Conservation (phyloP, 352 stramenopile genomes). For the Globisporangium nagaii region DNA sequence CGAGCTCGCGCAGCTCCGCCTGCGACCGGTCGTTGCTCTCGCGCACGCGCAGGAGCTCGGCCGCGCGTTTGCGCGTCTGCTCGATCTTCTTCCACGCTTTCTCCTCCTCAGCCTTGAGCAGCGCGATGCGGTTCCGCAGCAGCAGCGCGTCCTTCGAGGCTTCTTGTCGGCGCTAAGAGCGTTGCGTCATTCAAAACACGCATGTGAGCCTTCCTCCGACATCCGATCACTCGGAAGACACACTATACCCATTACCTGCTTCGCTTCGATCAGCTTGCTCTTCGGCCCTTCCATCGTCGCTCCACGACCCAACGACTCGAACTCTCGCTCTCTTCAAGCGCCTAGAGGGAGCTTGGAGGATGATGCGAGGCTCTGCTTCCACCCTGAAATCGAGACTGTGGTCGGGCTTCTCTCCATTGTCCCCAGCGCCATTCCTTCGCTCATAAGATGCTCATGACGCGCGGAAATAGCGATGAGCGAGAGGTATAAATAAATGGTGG, state of each 20-base stretch:
- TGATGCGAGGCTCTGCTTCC: not conserved
- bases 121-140: slow-evolving; percentile 72
- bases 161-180: slow-evolving; percentile 57
- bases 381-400: not conserved
- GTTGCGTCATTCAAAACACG: too few relatives aligned
- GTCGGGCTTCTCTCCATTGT: not conserved
- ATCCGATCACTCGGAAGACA: too few relatives aligned
- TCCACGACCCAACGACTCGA: not conserved
- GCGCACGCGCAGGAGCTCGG: slow-evolving; percentile 63
- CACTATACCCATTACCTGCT: too few relatives aligned
- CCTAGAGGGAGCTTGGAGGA: not conserved
- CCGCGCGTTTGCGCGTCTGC: slow-evolving; percentile 65
- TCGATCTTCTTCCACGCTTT: slow-evolving; percentile 86
- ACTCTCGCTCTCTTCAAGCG: not conserved
- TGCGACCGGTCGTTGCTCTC: slow-evolving; percentile 65
- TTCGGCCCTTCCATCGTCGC: slow-evolving; percentile 45
- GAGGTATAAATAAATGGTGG: too few relatives aligned
- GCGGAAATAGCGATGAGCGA: not conserved
- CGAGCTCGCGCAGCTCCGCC: slow-evolving; percentile 51
- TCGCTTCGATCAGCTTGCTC: slow-evolving; percentile 72
- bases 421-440: not conserved
- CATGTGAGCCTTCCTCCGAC: too few relatives aligned
- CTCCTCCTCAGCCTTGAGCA: slow-evolving; percentile 77
- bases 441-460: not conserved
- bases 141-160: slow-evolving; percentile 68